Evolutionary conservation across 1,284 basidiomycete species (phyloP).

Genomic region (Leccinum variabile): DNA sequence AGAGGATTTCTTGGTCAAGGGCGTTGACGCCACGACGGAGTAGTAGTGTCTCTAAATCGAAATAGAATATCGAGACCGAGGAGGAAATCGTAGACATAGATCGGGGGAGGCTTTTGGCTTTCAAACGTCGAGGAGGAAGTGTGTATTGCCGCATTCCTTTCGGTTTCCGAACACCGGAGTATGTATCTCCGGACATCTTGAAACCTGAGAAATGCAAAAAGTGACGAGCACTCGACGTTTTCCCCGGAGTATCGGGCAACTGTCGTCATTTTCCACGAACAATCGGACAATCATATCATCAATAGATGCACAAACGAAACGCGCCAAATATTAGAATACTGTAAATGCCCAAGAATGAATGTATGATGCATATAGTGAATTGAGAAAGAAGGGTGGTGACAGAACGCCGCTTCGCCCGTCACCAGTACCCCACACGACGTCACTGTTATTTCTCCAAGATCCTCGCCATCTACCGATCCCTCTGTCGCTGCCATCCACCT

Average conservation of each 20-base stretch:
- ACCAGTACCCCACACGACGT: neutral
- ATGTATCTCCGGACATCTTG: neutral
- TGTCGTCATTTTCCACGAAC: neutral
- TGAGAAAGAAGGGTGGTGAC: neutral
- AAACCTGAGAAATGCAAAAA: neutral
- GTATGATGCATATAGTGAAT: neutral
- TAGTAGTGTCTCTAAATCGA: neutral
- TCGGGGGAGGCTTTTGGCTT: neutral
- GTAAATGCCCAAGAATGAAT: neutral
- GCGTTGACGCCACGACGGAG: neutral
- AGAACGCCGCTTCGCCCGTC: neutral
- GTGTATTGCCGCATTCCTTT: neutral
- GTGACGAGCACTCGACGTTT: neutral
- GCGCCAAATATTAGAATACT: neutral
- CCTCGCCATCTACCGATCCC: slow-evolving; percentile 4
- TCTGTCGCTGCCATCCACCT: slow-evolving; percentile 6
- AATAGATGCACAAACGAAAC: neutral
- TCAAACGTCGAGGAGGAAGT: neutral
- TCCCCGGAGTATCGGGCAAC: too few relatives aligned
- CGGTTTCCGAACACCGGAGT: neutral
- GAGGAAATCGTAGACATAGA: neutral
- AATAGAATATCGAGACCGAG: neutral
- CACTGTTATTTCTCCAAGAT: neutral
- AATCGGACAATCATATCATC: neutral
- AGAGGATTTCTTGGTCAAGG: slow-evolving; percentile 25